Percentiles rank a stretch among this genome's conserved stretches.
Conservation (phyloP, 352 stramenopile species). For the Globisporangium takayamanum region DNA sequence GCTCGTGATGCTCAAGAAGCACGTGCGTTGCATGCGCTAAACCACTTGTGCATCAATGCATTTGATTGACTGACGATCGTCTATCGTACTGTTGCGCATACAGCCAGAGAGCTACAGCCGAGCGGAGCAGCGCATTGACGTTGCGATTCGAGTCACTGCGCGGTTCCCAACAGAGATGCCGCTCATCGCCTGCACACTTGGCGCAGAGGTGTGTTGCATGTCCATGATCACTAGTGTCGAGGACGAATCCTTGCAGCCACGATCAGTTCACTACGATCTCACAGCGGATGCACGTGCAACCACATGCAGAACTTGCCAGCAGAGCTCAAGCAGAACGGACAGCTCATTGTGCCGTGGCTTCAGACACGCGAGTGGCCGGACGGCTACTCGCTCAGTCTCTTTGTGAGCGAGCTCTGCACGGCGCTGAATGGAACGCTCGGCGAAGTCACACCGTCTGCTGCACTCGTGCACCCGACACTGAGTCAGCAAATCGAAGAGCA, state of each 20-base stretch:
- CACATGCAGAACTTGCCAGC: slow-evolving; percentile 33
- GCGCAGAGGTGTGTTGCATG: slow-evolving; percentile 28
- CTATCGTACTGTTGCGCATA: neutral
- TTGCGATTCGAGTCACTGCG: slow-evolving; percentile 35
- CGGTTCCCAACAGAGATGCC: slow-evolving; percentile 35
- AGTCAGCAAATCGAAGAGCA: slow-evolving; percentile 8
- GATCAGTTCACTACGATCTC: too few species aligned
- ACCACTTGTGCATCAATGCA: neutral
- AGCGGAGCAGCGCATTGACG: slow-evolving; percentile 30
- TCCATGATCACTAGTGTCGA: neutral
- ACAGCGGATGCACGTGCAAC: too few species aligned
- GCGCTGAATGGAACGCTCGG: slow-evolving; percentile 15
- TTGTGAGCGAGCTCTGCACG: slow-evolving; percentile 47
- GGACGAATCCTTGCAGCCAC: neutral
- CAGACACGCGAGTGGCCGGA: slow-evolving; percentile 37
- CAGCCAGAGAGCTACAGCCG: slow-evolving; percentile 28
- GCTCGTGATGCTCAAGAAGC: slow-evolving; percentile 32
- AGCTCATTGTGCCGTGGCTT: slow-evolving; percentile 48
- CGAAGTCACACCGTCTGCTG: slow-evolving; percentile 1
- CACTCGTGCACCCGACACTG: slow-evolving; percentile 16
- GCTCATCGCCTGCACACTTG: slow-evolving; percentile 39
- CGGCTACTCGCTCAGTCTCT: slow-evolving; percentile 37
- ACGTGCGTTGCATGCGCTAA: slow-evolving; percentile 11
- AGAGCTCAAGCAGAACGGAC: slow-evolving; percentile 25
- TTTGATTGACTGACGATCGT: neutral